Conservation (phyloP, 768 basidiomycete genomes). For the Austroboletus festivus region DNA sequence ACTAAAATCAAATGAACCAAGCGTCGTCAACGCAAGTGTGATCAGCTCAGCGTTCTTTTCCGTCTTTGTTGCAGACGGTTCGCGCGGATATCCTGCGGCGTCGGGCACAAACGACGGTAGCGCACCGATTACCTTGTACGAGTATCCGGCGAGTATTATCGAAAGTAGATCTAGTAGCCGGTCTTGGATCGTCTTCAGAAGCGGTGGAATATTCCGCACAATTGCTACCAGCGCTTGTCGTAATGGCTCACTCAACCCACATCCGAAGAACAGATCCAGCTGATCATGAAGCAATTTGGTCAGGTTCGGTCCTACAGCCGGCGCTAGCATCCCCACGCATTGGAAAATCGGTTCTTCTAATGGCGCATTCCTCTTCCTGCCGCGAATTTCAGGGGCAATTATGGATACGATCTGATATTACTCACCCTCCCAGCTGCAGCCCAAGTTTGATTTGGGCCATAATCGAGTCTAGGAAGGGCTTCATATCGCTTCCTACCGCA, state of each 20-base stretch:
- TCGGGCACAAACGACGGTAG: conserved; percentile 64
- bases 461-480: conserved; percentile 88
- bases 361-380: conserved; percentile 82
- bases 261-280: conserved; percentile 93
- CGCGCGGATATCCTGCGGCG: conserved; percentile 44
- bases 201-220: conserved; percentile 81
- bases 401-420: not conserved
- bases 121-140: conserved; percentile 86
- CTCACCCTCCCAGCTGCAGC: conserved; percentile 82
- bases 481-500: conserved; percentile 92
- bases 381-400: conserved; percentile 1
- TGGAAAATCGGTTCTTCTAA: conserved; percentile 96
- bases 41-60: conserved; percentile 67
- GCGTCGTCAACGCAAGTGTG: conserved; percentile 79
- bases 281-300: conserved; percentile 96
- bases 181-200: conserved; percentile 92
- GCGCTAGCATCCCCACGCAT: conserved; percentile 94
- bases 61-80: conserved; percentile 50
- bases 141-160: conserved; percentile 72
- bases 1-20: conserved; percentile 92
- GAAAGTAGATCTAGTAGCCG: conserved; percentile 87
- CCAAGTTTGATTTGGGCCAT: conserved; percentile 87
- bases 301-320: conserved; percentile 91
- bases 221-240: conserved; percentile 82
- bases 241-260: conserved; percentile 87